Evolutionary conservation across 176 grass and related monocot species (phyloP).

Genomic region (Raddia distichophylla): DNA sequence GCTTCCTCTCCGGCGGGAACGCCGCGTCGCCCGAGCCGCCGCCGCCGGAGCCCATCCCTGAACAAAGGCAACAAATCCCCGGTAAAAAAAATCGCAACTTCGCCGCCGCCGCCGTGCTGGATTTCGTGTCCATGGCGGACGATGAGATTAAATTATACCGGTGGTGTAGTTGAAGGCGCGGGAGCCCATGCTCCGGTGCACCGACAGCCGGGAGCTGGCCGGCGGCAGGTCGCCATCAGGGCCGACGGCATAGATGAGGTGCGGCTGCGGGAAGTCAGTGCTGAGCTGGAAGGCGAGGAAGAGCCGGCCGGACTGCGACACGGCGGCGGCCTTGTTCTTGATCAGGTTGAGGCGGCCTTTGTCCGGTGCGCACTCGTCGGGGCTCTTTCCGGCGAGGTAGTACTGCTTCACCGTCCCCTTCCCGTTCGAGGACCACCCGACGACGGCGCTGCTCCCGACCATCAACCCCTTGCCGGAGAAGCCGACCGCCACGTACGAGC

Average conservation of each 20-base stretch:
- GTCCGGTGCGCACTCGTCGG: constrained; percentile 48
- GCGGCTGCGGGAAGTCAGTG: constrained; percentile 51
- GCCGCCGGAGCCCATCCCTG: constrained; percentile 11
- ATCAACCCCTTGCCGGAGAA: constrained; percentile 83
- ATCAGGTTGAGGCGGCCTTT: constrained; percentile 58
- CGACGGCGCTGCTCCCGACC: constrained; percentile 89
- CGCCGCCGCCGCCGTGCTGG: background rate
- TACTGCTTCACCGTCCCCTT: constrained; percentile 69
- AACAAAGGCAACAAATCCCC: background rate
- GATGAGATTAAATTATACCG: constrained; percentile 25
- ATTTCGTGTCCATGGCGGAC: background rate
- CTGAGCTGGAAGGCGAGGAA: constrained; percentile 86
- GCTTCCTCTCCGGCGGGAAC: constrained; percentile 45
- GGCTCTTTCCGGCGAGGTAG: constrained; percentile 59
- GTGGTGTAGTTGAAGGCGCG: constrained; percentile 61
- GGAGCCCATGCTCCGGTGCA: constrained; percentile 46
- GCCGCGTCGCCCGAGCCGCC: background rate
- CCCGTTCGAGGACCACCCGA: constrained; percentile 59
- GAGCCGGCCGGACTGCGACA: constrained; percentile 47
- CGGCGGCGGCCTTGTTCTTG: constrained; percentile 45
- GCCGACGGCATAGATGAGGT: constrained; percentile 73
- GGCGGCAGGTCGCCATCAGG: constrained; percentile 54
- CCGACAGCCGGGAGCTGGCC: constrained; percentile 10
- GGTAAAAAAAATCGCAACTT: background rate
- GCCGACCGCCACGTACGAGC: constrained; percentile 69